These are phyloP conservation scores for Fusarium sp. DNA, from an alignment of 2,329 filamentous ascomycete species.

Conservation along the genomic window DNA sequence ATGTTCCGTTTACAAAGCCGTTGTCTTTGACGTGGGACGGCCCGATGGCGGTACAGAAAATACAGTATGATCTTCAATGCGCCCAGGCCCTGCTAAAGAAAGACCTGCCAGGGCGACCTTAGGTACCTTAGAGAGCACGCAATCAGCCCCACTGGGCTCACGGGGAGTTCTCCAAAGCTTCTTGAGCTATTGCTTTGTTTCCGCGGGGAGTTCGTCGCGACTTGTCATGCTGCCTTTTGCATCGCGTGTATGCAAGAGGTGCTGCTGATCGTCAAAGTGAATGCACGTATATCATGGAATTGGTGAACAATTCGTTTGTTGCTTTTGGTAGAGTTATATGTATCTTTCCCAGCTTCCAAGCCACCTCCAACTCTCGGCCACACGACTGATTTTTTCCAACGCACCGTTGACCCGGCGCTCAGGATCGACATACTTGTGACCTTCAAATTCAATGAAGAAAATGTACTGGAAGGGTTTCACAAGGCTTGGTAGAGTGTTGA, in stretches of 20 bases:
- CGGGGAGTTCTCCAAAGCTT: slow-evolving; percentile 37
- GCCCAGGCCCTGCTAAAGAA: slow-evolving; percentile 14
- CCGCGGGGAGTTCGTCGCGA: slow-evolving; percentile 20
- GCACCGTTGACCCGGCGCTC: slow-evolving; percentile 68
- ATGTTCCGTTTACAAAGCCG: slow-evolving; percentile 5
- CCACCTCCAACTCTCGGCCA: slow-evolving; percentile 73
- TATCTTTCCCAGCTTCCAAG: slow-evolving; percentile 71
- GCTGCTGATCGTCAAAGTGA: slow-evolving; percentile 4
- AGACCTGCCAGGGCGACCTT: slow-evolving; percentile 10
- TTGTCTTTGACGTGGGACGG: not conserved
- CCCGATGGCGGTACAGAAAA: slow-evolving; percentile 6
- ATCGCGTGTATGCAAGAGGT: slow-evolving; percentile 12
- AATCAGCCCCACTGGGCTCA: slow-evolving; percentile 32
- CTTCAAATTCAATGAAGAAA: slow-evolving; percentile 92
- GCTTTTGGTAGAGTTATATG: slow-evolving; percentile 40
- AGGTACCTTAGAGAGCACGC: slow-evolving; percentile 23
- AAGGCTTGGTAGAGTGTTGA: slow-evolving; percentile 85
- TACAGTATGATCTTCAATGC: slow-evolving; percentile 4
- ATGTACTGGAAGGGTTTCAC: slow-evolving; percentile 85
- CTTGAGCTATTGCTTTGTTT: slow-evolving; percentile 12
- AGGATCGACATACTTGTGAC: slow-evolving; percentile 61
- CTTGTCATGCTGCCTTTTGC: slow-evolving; percentile 18
- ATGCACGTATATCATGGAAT: not conserved
- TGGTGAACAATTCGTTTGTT: slow-evolving; percentile 5
- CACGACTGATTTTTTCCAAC: slow-evolving; percentile 64